Percentiles rank a stretch among this genome's conserved stretches.
These are phyloP conservation scores for Aotearoamyces nothofagi DNA, from an alignment of 2,329 filamentous ascomycete genomes.

Conservation along the genomic window DNA sequence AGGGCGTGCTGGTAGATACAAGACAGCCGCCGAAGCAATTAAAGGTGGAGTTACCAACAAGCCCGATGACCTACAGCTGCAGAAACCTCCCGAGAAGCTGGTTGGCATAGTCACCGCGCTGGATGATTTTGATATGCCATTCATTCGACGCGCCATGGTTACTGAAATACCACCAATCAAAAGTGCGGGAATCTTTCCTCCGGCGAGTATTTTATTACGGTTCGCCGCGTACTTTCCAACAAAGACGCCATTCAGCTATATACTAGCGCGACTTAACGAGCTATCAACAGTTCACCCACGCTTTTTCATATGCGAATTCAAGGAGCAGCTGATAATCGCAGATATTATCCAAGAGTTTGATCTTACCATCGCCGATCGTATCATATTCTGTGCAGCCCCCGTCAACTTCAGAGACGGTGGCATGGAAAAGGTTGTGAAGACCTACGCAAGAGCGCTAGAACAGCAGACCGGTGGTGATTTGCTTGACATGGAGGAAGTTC, in stretches of 20 bases:
- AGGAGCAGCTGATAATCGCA: constrained; percentile 46
- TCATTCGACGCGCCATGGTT: constrained; percentile 47
- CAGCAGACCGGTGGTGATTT: constrained; percentile 50
- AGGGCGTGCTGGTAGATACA: constrained; percentile 78
- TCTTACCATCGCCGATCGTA: constrained; percentile 58
- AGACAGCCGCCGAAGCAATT: constrained; percentile 47
- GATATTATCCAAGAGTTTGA: constrained; percentile 60
- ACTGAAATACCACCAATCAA: constrained; percentile 49
- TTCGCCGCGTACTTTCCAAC: constrained; percentile 74
- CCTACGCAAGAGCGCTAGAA: constrained; percentile 56
- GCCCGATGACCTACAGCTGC: not conserved
- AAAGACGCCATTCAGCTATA: constrained; percentile 67
- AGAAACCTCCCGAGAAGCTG: constrained; percentile 5
- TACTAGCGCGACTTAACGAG: constrained; percentile 61
- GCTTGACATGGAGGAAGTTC: constrained; percentile 53
- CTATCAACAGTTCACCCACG: constrained; percentile 40
- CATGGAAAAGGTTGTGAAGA: constrained; percentile 35
- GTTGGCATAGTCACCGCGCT: constrained; percentile 69
- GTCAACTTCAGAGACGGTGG: constrained; percentile 35
- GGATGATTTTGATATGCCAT: constrained; percentile 49
- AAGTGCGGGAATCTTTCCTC: constrained; percentile 61
- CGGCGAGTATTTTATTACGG: constrained; percentile 51
- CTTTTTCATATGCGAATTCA: constrained; percentile 56
- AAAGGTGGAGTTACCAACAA: constrained; percentile 4
- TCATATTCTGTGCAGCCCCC: constrained; percentile 62